phyloP scores from a whole-genome alignment of 768 basidiomycete species.

The Trametes villosa region DNA sequence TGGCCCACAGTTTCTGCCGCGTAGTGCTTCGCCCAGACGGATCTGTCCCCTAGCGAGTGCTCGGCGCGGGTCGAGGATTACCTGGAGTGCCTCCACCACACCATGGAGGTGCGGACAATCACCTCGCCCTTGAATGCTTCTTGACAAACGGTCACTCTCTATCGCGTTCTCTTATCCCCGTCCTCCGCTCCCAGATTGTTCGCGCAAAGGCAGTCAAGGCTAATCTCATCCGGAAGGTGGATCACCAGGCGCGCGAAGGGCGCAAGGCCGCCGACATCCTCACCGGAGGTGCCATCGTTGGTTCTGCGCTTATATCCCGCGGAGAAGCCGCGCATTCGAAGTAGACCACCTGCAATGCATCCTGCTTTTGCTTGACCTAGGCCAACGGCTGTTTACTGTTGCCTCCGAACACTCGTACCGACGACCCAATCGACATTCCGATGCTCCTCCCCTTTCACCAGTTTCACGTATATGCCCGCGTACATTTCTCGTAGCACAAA shows the following conservation, averaged over 20 bases:
- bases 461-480: no score
- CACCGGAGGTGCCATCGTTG: conserved; percentile 76
- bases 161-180: neutral
- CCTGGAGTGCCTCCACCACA: conserved; percentile 87
- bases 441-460: no score
- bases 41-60: conserved; percentile 76
- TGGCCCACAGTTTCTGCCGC: neutral
- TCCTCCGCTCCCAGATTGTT: conserved; percentile 48
- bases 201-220: conserved; percentile 73
- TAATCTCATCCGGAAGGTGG: conserved; percentile 70
- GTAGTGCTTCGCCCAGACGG: conserved; percentile 86
- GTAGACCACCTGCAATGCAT: conserved; percentile 17
- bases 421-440: no score
- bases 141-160: neutral
- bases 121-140: neutral
- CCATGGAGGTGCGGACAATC: conserved; percentile 80
- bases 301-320: conserved; percentile 74
- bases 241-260: conserved; percentile 67
- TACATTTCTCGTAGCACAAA: no score
- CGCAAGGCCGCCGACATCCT: conserved; percentile 72
- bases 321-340: conserved; percentile 34
- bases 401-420: no score
- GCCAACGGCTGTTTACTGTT: no score
- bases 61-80: conserved; percentile 79
- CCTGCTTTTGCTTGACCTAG: neutral